A percentile compares a stretch with the other conserved stretches of the same genome.
Conservation (phyloP, 495 filamentous ascomycete species). For the Aspergillus carlsbadensis region DNA sequence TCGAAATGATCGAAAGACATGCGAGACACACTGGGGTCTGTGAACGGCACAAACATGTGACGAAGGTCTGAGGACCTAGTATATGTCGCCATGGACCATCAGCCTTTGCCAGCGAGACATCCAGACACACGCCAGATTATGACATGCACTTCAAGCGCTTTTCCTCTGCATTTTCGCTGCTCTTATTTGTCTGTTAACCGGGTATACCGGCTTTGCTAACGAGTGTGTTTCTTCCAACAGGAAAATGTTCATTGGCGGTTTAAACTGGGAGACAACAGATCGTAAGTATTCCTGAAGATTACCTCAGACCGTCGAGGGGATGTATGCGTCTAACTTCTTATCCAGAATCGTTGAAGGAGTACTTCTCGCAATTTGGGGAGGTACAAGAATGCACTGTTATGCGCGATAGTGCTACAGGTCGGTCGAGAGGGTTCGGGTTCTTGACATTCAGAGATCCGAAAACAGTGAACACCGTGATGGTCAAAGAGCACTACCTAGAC, state of each 20-base stretch:
- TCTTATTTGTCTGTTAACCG: not conserved
- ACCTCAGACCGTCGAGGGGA: not conserved
- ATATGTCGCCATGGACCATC: slow-evolving; percentile 7
- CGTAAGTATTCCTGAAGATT: slow-evolving; percentile 54
- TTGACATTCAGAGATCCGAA: slow-evolving; percentile 96
- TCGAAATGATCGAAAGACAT: not conserved
- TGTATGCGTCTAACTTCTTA: slow-evolving; percentile 18
- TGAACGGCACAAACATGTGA: too few relatives aligned
- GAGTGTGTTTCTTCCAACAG: slow-evolving; percentile 44
- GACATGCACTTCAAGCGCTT: not conserved
- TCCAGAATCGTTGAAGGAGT: slow-evolving; percentile 93
- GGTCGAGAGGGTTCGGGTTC: slow-evolving; percentile 95
- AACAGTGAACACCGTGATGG: slow-evolving; percentile 98
- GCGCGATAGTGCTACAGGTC: slow-evolving; percentile 90
- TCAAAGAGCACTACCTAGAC: slow-evolving; percentile 97
- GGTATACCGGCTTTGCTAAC: slow-evolving; percentile 19
- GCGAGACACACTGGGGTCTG: too few relatives aligned
- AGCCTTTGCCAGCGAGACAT: slow-evolving; percentile 2
- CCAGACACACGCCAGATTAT: not conserved
- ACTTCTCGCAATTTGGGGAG: slow-evolving; percentile 97
- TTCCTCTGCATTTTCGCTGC: not conserved
- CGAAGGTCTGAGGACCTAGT: not conserved
- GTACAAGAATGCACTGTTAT: slow-evolving; percentile 98
- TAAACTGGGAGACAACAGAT: slow-evolving; percentile 99
- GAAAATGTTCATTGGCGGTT: slow-evolving; percentile 99